Evolutionary conservation across 305 asterid species (phyloP).

Genomic region (Rubia peregrina): DNA sequence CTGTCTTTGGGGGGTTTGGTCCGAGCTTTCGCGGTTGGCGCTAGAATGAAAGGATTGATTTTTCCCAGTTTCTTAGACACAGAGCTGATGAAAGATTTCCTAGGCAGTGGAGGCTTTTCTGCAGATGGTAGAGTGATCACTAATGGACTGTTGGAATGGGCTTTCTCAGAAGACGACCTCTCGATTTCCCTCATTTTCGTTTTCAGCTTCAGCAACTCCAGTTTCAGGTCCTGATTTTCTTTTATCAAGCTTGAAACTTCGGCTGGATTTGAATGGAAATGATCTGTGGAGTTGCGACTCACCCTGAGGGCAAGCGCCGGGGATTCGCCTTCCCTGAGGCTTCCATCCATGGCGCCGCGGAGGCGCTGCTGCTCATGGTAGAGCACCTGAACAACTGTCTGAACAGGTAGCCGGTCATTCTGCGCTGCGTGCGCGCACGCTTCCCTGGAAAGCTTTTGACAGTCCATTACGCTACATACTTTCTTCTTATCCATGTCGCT

Average conservation of each 20-base stretch:
- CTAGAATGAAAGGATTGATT: constrained; percentile 31
- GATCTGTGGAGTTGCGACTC: constrained; percentile 18
- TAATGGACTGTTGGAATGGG: constrained; percentile 28
- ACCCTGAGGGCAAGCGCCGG: constrained; percentile 29
- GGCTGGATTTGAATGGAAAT: constrained; percentile 24
- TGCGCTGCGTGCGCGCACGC: constrained; percentile 93
- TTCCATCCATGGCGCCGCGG: constrained; percentile 49
- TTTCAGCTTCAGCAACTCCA: constrained; percentile 58
- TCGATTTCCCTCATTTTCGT: constrained; percentile 55
- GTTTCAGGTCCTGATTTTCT: constrained; percentile 72
- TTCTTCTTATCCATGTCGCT: constrained; percentile 80
- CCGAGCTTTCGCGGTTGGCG: constrained; percentile 32
- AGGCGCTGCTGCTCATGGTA: constrained; percentile 86
- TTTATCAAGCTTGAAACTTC: constrained; percentile 41
- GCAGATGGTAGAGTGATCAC: constrained; percentile 26
- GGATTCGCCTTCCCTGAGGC: constrained; percentile 24
- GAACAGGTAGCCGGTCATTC: constrained; percentile 82
- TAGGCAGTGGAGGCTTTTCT: constrained; percentile 56
- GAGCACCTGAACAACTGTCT: constrained; percentile 80
- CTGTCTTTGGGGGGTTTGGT: constrained; percentile 50
- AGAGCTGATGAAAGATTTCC: constrained; percentile 60
- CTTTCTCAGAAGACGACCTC: constrained; percentile 24
- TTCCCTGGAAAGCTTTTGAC: constrained; percentile 80
- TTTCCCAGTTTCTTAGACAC: constrained; percentile 54
- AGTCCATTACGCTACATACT: constrained; percentile 84